A percentile compares a stretch with the other conserved stretches of the same genome.
phyloP scores from a whole-genome alignment of 257 asterid genomes.

The Solanum ossicruentum region DNA sequence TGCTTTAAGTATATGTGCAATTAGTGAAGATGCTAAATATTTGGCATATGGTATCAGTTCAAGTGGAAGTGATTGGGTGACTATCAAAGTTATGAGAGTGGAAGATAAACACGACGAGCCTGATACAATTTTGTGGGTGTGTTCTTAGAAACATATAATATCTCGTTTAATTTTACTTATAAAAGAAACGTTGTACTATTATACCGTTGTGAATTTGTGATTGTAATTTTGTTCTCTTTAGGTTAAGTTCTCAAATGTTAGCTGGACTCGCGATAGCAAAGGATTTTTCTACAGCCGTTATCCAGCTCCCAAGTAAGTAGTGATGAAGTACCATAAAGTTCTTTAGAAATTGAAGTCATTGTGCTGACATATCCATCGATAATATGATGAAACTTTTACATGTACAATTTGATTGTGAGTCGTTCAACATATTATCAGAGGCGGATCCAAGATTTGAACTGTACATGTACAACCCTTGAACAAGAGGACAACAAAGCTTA shows the following conservation, averaged over 20 bases:
- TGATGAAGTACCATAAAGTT: neutral
- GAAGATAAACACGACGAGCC: slow-evolving; percentile 49
- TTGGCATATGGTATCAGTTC: slow-evolving; percentile 79
- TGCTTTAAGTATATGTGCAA: slow-evolving; percentile 41
- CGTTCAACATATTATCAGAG: too few relatives aligned
- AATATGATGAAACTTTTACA: too few relatives aligned
- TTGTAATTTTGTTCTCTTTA: slow-evolving; percentile 1
- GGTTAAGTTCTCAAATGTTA: slow-evolving; percentile 69
- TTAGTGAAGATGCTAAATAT: slow-evolving; percentile 78
- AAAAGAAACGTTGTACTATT: neutral
- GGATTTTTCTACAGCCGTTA: slow-evolving; percentile 94
- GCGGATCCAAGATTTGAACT: too few relatives aligned
- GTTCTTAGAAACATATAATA: neutral
- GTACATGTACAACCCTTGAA: too few relatives aligned
- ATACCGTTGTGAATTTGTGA: neutral
- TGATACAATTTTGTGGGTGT: slow-evolving; percentile 82
- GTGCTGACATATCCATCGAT: too few relatives aligned
- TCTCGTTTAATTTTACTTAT: neutral
- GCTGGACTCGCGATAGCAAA: slow-evolving; percentile 87
- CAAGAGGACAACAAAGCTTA: too few relatives aligned
- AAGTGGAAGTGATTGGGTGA: slow-evolving; percentile 97
- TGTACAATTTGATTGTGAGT: too few relatives aligned
- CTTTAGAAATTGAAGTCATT: too few relatives aligned
- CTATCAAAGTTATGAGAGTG: slow-evolving; percentile 58
- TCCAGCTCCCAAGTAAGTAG: slow-evolving; percentile 72